Conservation (phyloP, 2,329 filamentous ascomycete genomes). For the Aspergillus japonicus region DNA sequence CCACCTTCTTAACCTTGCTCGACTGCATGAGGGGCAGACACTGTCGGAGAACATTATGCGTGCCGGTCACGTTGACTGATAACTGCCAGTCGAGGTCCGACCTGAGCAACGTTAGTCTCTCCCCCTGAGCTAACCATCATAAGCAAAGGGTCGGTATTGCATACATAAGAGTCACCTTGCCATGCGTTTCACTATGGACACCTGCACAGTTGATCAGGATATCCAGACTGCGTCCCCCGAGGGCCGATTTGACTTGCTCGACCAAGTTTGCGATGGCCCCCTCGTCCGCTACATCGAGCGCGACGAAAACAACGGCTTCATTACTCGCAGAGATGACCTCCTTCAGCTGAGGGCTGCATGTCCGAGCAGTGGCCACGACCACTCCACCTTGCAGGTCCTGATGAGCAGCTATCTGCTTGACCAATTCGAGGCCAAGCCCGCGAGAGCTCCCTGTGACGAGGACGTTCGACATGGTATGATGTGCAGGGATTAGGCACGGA, state of each 20-base stretch:
- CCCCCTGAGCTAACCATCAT: too few species aligned
- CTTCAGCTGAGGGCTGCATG: slow-evolving; percentile 21
- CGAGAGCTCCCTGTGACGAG: slow-evolving; percentile 29
- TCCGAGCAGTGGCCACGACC: slow-evolving; percentile 12
- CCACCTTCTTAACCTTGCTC: slow-evolving; percentile 7
- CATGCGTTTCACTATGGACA: slow-evolving; percentile 7
- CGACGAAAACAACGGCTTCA: slow-evolving; percentile 32
- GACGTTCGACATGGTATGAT: slow-evolving; percentile 6
- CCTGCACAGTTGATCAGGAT: slow-evolving; percentile 45
- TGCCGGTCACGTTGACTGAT: slow-evolving; percentile 8
- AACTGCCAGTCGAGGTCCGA: slow-evolving; percentile 8
- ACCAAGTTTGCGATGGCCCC: slow-evolving; percentile 32
- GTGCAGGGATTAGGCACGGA: too few species aligned
- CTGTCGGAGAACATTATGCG: slow-evolving; percentile 7
- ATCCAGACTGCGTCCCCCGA: slow-evolving; percentile 38
- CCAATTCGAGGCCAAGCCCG: slow-evolving; percentile 30
- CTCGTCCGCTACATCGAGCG: slow-evolving; percentile 36
- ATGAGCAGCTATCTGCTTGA: slow-evolving; percentile 15
- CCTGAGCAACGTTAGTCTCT: slow-evolving; percentile 2
- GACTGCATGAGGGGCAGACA: slow-evolving; percentile 6
- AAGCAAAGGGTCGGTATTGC: too few species aligned
- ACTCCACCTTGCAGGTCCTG: neutral
- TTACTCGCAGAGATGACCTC: slow-evolving; percentile 29
- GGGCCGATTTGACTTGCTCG: slow-evolving; percentile 23
- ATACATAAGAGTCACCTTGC: slow-evolving; percentile 4